Evolutionary conservation across 2,329 filamentous ascomycete genomes (phyloP), one percentile per base, ranked within the genome.

Genomic region (Talaromyces amestolkiae): DNA sequence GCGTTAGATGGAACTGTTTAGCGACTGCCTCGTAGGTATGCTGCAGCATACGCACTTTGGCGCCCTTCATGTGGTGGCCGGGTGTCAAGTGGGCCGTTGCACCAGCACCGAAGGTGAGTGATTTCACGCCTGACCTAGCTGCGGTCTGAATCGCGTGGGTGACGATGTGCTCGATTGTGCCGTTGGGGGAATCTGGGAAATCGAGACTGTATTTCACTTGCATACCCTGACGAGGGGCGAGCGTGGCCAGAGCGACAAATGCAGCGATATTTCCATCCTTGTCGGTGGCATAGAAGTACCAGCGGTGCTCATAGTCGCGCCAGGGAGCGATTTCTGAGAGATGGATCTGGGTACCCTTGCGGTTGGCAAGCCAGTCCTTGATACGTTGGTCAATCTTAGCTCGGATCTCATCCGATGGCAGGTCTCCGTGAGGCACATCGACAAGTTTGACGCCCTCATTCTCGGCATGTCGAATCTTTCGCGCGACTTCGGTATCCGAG

Each of bases 191-290:
- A 31, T 87, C 87, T 0, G 93, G 93, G 83, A 97, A 97, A 78
- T 97, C 92, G 63, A 97, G 87, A n/a, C 91, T 91, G 83, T 95
- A 97, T 82, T 97, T 97, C 75, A 97, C 89, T 81, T 97, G 93
- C 87, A 92, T 96, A 63, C 93, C 93, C 75, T 96, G 87, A 41
- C 86, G 83, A 1, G 92, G 91, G 3, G 90, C 87, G 33, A 97
- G 86, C 76, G 92, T 91, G 62, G 91, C 91, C 72, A 97, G 83
- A 9, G 94, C 89, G n/a, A 94, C 89, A 66, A 97, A 85, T 39
- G 90, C 89, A 49, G 85, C 85, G 65, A 97, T 87, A 66, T 85
- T 86, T 68, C 91, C 91, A 17, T 91, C 85, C 72, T 86, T 84
- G 69, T 91, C 91, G 69, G 89, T 85, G 10, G 92, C 90, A 72